Conservation (phyloP, 2,329 filamentous ascomycete genomes). For the Helotiales sp. region DNA sequence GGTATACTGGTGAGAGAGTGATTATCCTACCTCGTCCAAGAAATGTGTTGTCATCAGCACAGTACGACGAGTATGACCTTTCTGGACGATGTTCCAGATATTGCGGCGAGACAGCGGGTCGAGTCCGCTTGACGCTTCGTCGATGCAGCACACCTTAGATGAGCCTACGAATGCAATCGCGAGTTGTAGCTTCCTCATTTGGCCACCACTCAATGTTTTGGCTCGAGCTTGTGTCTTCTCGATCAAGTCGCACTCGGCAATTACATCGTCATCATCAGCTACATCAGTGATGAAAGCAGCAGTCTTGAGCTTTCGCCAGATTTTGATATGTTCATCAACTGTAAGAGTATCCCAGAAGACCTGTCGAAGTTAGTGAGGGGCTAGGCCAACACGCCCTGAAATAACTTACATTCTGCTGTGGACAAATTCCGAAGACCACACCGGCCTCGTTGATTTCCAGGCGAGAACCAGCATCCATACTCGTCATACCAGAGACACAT, state of each 20-base stretch:
- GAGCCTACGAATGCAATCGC: slow-evolving; percentile 69
- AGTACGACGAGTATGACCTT: slow-evolving; percentile 59
- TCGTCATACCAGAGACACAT: slow-evolving; percentile 61
- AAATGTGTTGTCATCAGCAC: slow-evolving; percentile 69
- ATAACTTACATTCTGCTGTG: slow-evolving; percentile 30
- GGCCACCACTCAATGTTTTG: slow-evolving; percentile 62
- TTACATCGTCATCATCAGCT: slow-evolving; percentile 47
- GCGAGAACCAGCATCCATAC: slow-evolving; percentile 51
- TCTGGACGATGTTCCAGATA: slow-evolving; percentile 68
- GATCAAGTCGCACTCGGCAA: slow-evolving; percentile 57
- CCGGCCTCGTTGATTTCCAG: slow-evolving; percentile 30
- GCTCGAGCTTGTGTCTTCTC: slow-evolving; percentile 56
- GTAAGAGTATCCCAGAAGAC: slow-evolving; percentile 64
- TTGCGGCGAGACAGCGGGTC: slow-evolving; percentile 65
- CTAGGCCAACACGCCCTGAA: slow-evolving; percentile 38
- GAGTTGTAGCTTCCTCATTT: slow-evolving; percentile 67
- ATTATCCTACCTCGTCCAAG: slow-evolving; percentile 51
- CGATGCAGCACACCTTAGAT: slow-evolving; percentile 62
- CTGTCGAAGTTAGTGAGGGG: slow-evolving; percentile 38
- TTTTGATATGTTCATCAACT: slow-evolving; percentile 60
- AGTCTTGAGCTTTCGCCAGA: slow-evolving; percentile 61
- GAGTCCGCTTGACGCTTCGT: slow-evolving; percentile 65
- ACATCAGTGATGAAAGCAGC: slow-evolving; percentile 44
- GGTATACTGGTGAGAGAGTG: neutral
- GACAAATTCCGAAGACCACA: slow-evolving; percentile 30